Evolutionary conservation across 2,329 filamentous ascomycete genomes (phyloP).

Genomic region (Fusarium neocosmosporiellum): DNA sequence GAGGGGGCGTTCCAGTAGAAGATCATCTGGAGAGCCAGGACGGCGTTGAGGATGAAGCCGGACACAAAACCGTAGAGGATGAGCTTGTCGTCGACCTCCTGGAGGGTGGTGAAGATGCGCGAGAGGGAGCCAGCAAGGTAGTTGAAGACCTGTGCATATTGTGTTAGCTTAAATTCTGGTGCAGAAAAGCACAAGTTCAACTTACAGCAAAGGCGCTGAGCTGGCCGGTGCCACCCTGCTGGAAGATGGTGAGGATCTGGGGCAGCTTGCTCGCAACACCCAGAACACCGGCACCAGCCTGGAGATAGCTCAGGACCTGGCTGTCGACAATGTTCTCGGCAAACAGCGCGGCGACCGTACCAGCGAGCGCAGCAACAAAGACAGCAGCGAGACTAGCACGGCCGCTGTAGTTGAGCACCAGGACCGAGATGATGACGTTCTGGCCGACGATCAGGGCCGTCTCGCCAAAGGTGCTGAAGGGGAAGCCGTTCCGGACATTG

Average conservation of each 20-base stretch:
- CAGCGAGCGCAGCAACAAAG: constrained; percentile 82
- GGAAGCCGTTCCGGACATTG: constrained; percentile 89
- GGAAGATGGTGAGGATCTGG: constrained; percentile 89
- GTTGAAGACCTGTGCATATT: constrained; percentile 83
- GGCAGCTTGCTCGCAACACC: constrained; percentile 92
- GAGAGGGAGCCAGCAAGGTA: constrained; percentile 93
- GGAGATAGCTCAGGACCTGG: constrained; percentile 77
- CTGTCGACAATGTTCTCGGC: constrained; percentile 72
- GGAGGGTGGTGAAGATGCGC: constrained; percentile 96
- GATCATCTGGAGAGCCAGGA: constrained; percentile 90
- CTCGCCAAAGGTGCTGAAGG: constrained; percentile 97
- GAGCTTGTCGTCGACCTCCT: constrained; percentile 96
- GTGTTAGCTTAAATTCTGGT: neutral
- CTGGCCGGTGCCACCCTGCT: constrained; percentile 90
- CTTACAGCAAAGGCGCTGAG: constrained; percentile 94
- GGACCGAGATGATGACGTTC: constrained; percentile 87
- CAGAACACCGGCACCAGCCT: constrained; percentile 85
- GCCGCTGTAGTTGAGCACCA: constrained; percentile 87
- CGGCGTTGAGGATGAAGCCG: constrained; percentile 87
- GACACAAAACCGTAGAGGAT: constrained; percentile 96
- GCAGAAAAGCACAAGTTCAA: constrained; percentile 27
- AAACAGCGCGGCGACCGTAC: constrained; percentile 76
- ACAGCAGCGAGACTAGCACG: constrained; percentile 74
- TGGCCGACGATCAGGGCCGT: constrained; percentile 91
- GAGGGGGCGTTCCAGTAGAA: constrained; percentile 91